Conservation (phyloP, 2,329 filamentous ascomycete genomes). For the Aspergillus sergii region DNA sequence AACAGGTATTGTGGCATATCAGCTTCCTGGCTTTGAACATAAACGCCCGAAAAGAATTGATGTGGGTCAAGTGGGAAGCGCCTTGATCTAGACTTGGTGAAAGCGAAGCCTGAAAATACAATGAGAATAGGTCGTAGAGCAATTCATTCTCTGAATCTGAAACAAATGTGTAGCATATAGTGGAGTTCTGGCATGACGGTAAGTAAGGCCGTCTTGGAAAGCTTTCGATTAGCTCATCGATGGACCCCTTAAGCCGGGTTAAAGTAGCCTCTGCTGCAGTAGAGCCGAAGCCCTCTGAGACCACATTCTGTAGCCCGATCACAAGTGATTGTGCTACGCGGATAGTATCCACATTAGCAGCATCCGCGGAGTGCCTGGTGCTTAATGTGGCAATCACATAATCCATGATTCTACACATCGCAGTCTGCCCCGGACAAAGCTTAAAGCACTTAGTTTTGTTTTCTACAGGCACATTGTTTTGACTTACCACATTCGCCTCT, state of each 20-base stretch:
- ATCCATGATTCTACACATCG: slow-evolving; percentile 24
- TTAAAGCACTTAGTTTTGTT: slow-evolving; percentile 18
- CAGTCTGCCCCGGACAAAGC: slow-evolving; percentile 24
- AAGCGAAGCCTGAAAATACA: slow-evolving; percentile 26
- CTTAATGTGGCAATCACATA: slow-evolving; percentile 28
- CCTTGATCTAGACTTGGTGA: slow-evolving; percentile 10
- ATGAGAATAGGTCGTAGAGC: slow-evolving; percentile 27
- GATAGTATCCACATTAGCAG: slow-evolving; percentile 18
- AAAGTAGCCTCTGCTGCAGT: slow-evolving; percentile 15
- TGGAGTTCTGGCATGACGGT: slow-evolving; percentile 22
- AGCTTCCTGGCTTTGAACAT: slow-evolving; percentile 19
- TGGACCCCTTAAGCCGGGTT: slow-evolving; percentile 18
- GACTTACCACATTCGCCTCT: slow-evolving; percentile 43
- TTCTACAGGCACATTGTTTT: not conserved
- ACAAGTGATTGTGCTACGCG: slow-evolving; percentile 29
- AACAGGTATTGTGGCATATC: slow-evolving; percentile 15
- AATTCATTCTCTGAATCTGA: slow-evolving; percentile 27
- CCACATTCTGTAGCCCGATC: slow-evolving; percentile 22
- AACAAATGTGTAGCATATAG: slow-evolving; percentile 23
- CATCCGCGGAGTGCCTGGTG: not conserved
- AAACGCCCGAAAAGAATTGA: slow-evolving; percentile 24
- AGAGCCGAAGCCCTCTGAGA: slow-evolving; percentile 12
- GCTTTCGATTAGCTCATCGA: slow-evolving; percentile 20
- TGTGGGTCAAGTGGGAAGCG: slow-evolving; percentile 4
- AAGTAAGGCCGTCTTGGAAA: slow-evolving; percentile 24